Conservation (phyloP, 202 grass and related monocot genomes). For the Setaria viridis region DNA sequence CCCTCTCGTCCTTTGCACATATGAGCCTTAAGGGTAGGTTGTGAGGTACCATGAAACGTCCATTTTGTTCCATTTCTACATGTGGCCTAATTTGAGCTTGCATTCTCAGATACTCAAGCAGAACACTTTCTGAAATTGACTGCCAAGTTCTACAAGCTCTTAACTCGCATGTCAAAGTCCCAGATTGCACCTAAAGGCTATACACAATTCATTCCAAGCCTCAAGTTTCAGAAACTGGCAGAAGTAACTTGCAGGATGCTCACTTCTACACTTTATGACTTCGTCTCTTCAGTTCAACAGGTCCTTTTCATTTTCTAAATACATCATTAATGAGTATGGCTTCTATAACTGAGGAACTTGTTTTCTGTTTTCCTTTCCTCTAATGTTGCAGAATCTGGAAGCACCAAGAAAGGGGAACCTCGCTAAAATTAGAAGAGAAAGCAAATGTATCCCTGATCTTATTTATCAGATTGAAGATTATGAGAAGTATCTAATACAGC, state of each 20-base stretch:
- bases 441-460: constrained; percentile 85
- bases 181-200: constrained; percentile 82
- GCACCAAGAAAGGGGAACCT: constrained; percentile 48
- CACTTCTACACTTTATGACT: constrained; percentile 71
- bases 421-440: constrained; percentile 91
- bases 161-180: constrained; percentile 73
- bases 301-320: constrained; percentile 39
- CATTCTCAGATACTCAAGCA: constrained; percentile 77
- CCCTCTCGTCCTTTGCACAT: constrained; percentile 72
- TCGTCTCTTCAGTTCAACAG: constrained; percentile 67
- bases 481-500: constrained; percentile 88
- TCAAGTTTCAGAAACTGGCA: constrained; percentile 82
- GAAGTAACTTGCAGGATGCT: constrained; percentile 84
- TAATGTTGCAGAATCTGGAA: constrained; percentile 63
- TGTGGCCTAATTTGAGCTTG: constrained; percentile 44
- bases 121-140: constrained; percentile 78
- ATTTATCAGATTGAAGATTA: constrained; percentile 97
- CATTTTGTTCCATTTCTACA: constrained; percentile 31
- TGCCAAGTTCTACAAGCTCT: constrained; percentile 82
- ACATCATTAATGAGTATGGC: constrained; percentile 21
- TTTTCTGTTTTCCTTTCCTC: constrained; percentile 21
- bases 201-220: constrained; percentile 59
- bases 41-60: constrained; percentile 10
- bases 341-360: constrained; percentile 19
- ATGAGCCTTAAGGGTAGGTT: constrained; percentile 86